A percentile compares a stretch with the other conserved stretches of the same genome.
Conservation (phyloP, 2,329 filamentous ascomycete species). For the Aphanoascus verrucosus region DNA sequence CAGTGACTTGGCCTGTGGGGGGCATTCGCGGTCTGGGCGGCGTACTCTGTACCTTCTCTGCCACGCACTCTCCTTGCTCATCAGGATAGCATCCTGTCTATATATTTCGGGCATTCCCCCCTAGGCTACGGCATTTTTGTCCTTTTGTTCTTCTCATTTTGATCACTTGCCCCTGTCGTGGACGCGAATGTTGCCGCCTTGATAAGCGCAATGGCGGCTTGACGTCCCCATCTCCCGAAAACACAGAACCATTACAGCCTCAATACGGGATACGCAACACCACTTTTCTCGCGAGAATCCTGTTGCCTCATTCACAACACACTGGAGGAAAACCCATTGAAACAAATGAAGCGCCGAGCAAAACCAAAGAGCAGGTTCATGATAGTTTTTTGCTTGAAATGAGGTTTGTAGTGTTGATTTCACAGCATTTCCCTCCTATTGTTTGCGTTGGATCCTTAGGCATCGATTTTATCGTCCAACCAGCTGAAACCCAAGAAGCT, state of each 20-base stretch:
- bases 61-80: too few relatives aligned
- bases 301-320: not conserved
- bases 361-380: too few relatives aligned
- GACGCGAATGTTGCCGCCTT: slow-evolving; percentile 6
- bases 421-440: too few relatives aligned
- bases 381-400: too few relatives aligned
- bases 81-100: not conserved
- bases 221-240: not conserved
- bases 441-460: too few relatives aligned
- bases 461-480: too few relatives aligned
- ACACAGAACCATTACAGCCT: not conserved
- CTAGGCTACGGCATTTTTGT: not conserved
- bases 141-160: not conserved
- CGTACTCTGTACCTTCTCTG: slow-evolving; percentile 9
- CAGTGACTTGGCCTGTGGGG: slow-evolving; percentile 1
- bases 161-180: not conserved
- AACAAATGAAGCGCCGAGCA: too few relatives aligned
- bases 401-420: too few relatives aligned
- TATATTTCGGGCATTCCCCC: not conserved
- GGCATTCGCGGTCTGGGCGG: not conserved
- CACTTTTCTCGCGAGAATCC: not conserved
- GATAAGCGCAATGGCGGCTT: not conserved
- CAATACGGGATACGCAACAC: not conserved
- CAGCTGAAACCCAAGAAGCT: not conserved
- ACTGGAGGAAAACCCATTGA: not conserved